Evolutionary conservation across 768 basidiomycete genomes (phyloP).

Genomic region (Phaeotremella fagi): DNA sequence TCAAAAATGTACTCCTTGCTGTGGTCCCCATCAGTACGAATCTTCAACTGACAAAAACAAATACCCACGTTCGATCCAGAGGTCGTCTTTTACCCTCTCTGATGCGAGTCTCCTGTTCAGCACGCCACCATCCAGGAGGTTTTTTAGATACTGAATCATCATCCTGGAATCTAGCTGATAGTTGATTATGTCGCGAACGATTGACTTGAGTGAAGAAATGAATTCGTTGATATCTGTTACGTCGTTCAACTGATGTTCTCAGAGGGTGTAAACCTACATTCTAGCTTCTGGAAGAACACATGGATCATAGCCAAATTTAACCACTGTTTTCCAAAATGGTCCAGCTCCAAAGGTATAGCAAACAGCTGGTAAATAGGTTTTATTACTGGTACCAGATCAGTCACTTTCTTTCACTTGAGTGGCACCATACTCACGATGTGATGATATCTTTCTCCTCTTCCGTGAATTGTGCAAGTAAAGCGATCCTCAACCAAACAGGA

Average conservation of each 20-base stretch:
- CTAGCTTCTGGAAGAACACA: conserved; percentile 65
- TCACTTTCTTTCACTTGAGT: neutral
- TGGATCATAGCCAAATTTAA: conserved; percentile 86
- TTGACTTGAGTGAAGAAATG: conserved; percentile 78
- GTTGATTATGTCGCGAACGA: conserved; percentile 54
- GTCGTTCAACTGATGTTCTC: neutral
- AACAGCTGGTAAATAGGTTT: conserved; percentile 69
- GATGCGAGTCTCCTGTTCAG: conserved; percentile 21
- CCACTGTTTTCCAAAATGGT: conserved; percentile 84
- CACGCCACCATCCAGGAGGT: conserved; percentile 18
- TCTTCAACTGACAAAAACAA: no score
- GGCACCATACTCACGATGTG: conserved; percentile 60
- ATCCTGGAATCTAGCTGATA: conserved; percentile 14
- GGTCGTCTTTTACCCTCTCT: conserved; percentile 18
- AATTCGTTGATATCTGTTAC: conserved; percentile 80
- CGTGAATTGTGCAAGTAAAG: conserved; percentile 75
- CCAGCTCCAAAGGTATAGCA: conserved; percentile 91
- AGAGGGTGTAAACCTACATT: conserved; percentile 58
- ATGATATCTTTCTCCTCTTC: conserved; percentile 65
- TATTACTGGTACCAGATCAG: conserved; percentile 57
- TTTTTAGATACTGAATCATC: conserved; percentile 7
- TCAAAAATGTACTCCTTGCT: conserved; percentile 79
- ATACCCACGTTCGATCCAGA: conserved; percentile 24
- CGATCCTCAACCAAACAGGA: conserved; percentile 84
- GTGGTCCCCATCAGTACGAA: conserved; percentile 2